Evolutionary conservation across 495 filamentous ascomycete species (phyloP).

Genomic region (Tuber calosporum): DNA sequence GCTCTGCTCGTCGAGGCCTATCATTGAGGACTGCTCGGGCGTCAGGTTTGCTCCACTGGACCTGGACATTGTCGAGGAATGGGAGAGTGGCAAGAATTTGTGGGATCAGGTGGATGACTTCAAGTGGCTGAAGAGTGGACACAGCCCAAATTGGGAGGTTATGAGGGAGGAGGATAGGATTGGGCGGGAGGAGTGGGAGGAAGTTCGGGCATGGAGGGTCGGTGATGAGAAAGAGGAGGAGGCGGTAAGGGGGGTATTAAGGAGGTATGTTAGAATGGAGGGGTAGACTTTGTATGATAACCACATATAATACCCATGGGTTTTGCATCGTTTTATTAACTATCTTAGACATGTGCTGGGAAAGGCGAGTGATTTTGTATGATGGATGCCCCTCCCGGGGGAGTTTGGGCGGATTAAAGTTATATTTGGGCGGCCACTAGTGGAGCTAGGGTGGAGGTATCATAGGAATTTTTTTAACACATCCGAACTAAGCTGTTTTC

Average conservation of each 20-base stretch:
- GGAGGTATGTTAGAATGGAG: background rate
- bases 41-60: conserved; percentile 68
- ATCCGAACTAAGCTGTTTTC: background rate
- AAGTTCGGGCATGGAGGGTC: conserved; percentile 41
- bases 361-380: background rate
- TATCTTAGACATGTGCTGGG: background rate
- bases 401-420: background rate
- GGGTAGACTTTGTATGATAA: background rate
- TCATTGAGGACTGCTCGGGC: conserved; percentile 79
- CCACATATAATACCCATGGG: background rate
- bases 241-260: background rate
- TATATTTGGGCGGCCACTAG: background rate
- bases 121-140: conserved; percentile 83
- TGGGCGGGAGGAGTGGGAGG: conserved; percentile 59
- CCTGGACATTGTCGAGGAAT: conserved; percentile 42
- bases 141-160: conserved; percentile 81
- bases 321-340: background rate
- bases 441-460: background rate
- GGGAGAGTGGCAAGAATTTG: conserved; percentile 50
- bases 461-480: background rate
- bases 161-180: conserved; percentile 57
- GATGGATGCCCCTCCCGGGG: background rate
- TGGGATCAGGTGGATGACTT: conserved; percentile 95
- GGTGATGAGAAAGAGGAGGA: conserved; percentile 7
- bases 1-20: conserved; percentile 70